These are phyloP conservation scores for Fusarium algeriense DNA, from an alignment of 2,329 filamentous ascomycete species.

Conservation along the genomic window DNA sequence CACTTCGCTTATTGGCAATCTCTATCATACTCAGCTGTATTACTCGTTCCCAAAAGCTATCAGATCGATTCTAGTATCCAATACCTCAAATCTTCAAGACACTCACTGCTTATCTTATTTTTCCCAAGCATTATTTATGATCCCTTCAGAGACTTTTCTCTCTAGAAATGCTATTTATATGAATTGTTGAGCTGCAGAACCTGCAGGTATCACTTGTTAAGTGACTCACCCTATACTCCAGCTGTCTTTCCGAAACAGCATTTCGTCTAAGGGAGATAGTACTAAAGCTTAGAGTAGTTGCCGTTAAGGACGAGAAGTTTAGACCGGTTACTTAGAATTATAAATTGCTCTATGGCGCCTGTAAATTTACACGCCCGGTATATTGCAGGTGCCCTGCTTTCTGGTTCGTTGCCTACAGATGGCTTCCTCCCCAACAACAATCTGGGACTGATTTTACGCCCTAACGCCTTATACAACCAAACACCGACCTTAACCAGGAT, in stretches of 20 bases:
- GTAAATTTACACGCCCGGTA: not conserved
- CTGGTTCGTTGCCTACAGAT: not conserved
- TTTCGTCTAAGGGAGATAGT: not conserved
- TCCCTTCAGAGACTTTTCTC: too few relatives aligned
- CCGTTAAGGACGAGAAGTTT: not conserved
- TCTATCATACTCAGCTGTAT: too few relatives aligned
- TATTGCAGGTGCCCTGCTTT: not conserved
- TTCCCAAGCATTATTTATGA: too few relatives aligned
- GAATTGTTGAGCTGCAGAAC: too few relatives aligned
- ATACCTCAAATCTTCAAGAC: too few relatives aligned
- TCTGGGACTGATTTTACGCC: conserved; percentile 32
- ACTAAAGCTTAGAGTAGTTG: not conserved
- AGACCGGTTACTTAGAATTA: not conserved
- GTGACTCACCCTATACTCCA: conserved; percentile 4
- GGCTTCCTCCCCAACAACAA: not conserved
- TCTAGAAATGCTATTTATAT: too few relatives aligned
- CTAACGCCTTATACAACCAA: conserved; percentile 36
- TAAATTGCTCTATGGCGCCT: not conserved
- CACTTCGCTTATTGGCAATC: too few relatives aligned
- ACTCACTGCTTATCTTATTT: too few relatives aligned
- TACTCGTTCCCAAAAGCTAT: too few relatives aligned
- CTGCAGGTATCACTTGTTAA: too few relatives aligned
- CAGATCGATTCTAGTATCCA: too few relatives aligned
- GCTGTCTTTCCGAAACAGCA: not conserved
- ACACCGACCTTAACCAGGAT: conserved; percentile 14